These are phyloP conservation scores for Nematocida ironsii DNA, from an alignment of 371 early-diverging fungal species.

Conservation along the genomic window DNA sequence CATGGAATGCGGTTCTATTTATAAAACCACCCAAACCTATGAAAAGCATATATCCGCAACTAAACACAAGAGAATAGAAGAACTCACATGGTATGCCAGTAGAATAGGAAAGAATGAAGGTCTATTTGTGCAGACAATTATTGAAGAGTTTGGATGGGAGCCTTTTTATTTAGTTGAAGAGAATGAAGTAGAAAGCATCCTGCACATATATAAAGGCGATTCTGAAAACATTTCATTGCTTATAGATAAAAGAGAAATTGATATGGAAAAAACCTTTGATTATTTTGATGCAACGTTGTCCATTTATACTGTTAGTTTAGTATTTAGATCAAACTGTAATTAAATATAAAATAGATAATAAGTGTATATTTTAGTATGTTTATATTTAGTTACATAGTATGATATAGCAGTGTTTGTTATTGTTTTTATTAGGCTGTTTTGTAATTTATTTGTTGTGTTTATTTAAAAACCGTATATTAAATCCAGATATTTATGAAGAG, in stretches of 20 bases:
- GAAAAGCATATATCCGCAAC: neutral
- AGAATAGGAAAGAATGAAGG: conserved; percentile 21
- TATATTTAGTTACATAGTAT: no score
- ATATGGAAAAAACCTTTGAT: conserved; percentile 5
- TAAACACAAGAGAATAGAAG: conserved; percentile 11
- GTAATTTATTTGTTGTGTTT: no score
- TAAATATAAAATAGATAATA: neutral
- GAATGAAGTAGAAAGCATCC: neutral
- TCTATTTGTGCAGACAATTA: neutral
- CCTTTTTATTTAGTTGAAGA: conserved; percentile 14
- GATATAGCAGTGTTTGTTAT: no score
- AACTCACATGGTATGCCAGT: conserved; percentile 4
- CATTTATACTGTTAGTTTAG: conserved; percentile 44
- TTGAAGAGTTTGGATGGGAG: conserved; percentile 1
- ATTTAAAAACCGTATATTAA: no score
- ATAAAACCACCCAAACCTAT: conserved; percentile 1
- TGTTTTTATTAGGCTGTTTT: no score
- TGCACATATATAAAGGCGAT: neutral
- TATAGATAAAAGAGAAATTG: neutral
- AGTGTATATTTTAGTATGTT: neutral
- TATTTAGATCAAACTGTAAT: neutral
- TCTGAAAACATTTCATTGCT: conserved; percentile 1
- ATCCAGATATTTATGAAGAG: no score
- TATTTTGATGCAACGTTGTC: conserved; percentile 42
- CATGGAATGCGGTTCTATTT: conserved; percentile 11